These are phyloP conservation scores for Cystoisospora suis DNA, from an alignment of 169 alveolate species.

Conservation along the genomic window DNA sequence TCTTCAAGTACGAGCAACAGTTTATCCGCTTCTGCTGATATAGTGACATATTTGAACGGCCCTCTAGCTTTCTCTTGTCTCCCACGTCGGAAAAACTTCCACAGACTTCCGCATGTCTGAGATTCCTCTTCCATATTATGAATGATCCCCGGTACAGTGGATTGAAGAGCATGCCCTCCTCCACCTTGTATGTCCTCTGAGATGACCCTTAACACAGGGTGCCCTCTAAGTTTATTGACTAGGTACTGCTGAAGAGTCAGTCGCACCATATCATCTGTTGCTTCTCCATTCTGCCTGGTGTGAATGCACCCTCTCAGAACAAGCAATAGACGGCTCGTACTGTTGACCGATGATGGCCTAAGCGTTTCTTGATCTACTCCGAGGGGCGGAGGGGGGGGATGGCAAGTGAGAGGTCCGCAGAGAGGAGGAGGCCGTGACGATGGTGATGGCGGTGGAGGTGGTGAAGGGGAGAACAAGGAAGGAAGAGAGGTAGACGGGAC, in stretches of 20 bases:
- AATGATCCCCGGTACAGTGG: neutral
- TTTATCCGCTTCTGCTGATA: constrained; percentile 8
- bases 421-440: no score
- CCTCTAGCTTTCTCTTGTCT: neutral
- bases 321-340: neutral
- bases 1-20: constrained; percentile 42
- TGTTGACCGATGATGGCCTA: no score
- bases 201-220: constrained; percentile 8
- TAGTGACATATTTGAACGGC: neutral
- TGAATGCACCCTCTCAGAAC: neutral
- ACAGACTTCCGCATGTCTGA: neutral
- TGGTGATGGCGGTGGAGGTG: no score
- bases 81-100: neutral
- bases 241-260: constrained; percentile 32
- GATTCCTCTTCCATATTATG: neutral
- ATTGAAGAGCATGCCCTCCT: no score
- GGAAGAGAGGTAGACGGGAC: no score
- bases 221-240: constrained; percentile 23
- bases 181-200: neutral
- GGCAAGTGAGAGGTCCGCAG: no score
- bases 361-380: no score
- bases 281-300: neutral
- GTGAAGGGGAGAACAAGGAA: no score
- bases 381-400: no score
- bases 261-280: neutral